A percentile compares a stretch with the other conserved stretches of the same genome.
Evolutionary conservation across 306 rosid genomes (phyloP).

Genomic region (Parietaria judaica): DNA sequence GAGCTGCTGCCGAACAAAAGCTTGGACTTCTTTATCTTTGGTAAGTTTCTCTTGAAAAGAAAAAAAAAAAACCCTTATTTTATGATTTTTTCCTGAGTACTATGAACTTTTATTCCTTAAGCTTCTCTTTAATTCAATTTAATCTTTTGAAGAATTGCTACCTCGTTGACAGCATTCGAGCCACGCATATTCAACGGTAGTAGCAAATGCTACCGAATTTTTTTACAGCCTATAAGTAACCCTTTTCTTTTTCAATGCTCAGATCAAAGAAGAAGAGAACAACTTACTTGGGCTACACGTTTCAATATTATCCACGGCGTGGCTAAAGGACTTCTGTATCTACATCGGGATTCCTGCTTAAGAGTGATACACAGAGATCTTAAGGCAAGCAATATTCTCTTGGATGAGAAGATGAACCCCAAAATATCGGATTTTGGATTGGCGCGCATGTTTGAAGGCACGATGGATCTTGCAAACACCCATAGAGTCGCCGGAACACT

Average conservation of each 20-base stretch:
- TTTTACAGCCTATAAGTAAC: neutral
- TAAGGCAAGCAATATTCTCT: slow-evolving; percentile 25
- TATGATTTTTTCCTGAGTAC: too few relatives aligned
- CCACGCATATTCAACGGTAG: too few relatives aligned
- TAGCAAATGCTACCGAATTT: too few relatives aligned
- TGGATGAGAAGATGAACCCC: slow-evolving; percentile 27
- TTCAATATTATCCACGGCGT: slow-evolving; percentile 20
- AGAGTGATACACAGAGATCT: slow-evolving; percentile 24
- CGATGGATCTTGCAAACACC: slow-evolving; percentile 12
- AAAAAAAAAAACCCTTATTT: neutral
- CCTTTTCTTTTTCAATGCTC: neutral
- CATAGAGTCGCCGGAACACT: slow-evolving; percentile 28
- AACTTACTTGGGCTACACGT: slow-evolving; percentile 22
- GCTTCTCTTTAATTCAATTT: neutral
- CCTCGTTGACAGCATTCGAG: neutral
- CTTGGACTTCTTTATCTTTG: slow-evolving; percentile 28
- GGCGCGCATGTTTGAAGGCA: slow-evolving; percentile 19
- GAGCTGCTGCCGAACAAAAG: slow-evolving; percentile 42
- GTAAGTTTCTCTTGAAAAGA: slow-evolving; percentile 19
- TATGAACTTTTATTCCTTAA: neutral
- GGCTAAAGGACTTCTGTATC: slow-evolving; percentile 23
- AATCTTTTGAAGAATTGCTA: too few relatives aligned
- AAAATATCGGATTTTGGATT: slow-evolving; percentile 38
- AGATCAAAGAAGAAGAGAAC: slow-evolving; percentile 11
- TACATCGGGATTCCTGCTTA: slow-evolving; percentile 19